phyloP scores from a whole-genome alignment of 108 stramenopile species.

The Bacterosira constricta region DNA sequence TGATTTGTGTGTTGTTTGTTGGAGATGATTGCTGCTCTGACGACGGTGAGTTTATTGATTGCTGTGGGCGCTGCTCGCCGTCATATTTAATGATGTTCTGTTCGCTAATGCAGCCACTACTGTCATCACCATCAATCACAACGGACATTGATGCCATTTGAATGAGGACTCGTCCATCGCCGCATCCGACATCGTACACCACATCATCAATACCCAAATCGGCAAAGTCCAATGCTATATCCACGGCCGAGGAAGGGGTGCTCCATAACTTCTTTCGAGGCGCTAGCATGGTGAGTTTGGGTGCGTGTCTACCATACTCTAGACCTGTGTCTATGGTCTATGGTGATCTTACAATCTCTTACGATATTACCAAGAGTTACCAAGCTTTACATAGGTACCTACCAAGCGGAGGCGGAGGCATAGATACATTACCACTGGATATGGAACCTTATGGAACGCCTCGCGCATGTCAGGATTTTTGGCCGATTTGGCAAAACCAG shows the following conservation, averaged over 20 bases:
- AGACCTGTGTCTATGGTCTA: too few species aligned
- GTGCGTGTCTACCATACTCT: too few species aligned
- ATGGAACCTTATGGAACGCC: too few species aligned
- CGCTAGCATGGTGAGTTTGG: constrained; percentile 7
- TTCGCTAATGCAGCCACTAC: not conserved
- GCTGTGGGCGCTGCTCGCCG: constrained; percentile 1
- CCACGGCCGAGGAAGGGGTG: constrained; percentile 66
- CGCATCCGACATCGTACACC: constrained; percentile 87
- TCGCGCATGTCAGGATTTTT: too few species aligned
- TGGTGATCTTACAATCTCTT: too few species aligned
- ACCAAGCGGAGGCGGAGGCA: too few species aligned
- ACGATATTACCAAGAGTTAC: too few species aligned
- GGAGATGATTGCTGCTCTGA: too few species aligned
- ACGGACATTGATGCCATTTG: constrained; percentile 58
- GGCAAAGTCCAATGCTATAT: constrained; percentile 43
- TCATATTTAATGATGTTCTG: constrained; percentile 1
- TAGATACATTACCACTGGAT: too few species aligned
- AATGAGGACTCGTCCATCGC: constrained; percentile 79
- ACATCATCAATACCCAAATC: constrained; percentile 28
- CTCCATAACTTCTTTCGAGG: constrained; percentile 73
- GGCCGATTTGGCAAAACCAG: too few species aligned
- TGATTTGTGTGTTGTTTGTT: not conserved
- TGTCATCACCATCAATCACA: not conserved
- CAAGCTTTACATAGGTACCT: too few species aligned
- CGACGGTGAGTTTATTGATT: constrained; percentile 1